Evolutionary conservation across 805 yeast genomes (phyloP).

Genomic region (Sugiyamaella qingdaonensis): DNA sequence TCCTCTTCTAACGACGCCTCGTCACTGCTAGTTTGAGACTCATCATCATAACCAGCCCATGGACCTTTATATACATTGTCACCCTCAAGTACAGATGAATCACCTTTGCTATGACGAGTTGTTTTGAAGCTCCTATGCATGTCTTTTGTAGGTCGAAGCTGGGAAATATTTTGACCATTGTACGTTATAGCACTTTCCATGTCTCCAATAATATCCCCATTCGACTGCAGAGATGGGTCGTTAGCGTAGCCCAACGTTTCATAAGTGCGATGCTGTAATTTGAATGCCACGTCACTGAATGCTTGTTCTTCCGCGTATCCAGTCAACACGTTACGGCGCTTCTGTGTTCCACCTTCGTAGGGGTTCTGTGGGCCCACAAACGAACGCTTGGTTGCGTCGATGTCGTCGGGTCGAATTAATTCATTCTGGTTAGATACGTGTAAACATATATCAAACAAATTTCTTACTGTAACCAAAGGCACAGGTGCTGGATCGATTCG

Average conservation of each 20-base stretch:
- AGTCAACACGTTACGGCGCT: slow-evolving; percentile 29
- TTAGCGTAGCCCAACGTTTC: slow-evolving; percentile 33
- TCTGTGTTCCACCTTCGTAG: slow-evolving; percentile 16
- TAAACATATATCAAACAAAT: background rate
- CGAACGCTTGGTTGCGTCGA: background rate
- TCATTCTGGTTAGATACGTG: background rate
- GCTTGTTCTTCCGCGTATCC: slow-evolving; percentile 34
- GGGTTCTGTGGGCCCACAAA: slow-evolving; percentile 16
- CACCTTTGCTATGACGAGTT: slow-evolving; percentile 40
- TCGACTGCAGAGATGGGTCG: slow-evolving; percentile 24
- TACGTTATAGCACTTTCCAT: slow-evolving; percentile 21
- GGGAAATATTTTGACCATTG: slow-evolving; percentile 27
- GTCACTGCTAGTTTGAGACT: slow-evolving; percentile 9
- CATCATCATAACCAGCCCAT: slow-evolving; percentile 51
- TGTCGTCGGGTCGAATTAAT: background rate
- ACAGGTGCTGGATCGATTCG: slow-evolving; percentile 10
- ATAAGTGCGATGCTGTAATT: slow-evolving; percentile 38
- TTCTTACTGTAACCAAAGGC: background rate
- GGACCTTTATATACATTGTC: slow-evolving; percentile 52
- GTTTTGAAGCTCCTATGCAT: slow-evolving; percentile 35
- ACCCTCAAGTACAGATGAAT: slow-evolving; percentile 38
- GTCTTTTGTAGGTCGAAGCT: slow-evolving; percentile 28
- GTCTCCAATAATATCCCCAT: slow-evolving; percentile 22
- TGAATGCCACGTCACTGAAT: slow-evolving; percentile 41
- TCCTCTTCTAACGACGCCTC: slow-evolving; percentile 8